Evolutionary conservation across 176 grass and related monocot genomes (phyloP), one percentile per base, ranked within the genome.

Genomic region (Leersia perrieri): DNA sequence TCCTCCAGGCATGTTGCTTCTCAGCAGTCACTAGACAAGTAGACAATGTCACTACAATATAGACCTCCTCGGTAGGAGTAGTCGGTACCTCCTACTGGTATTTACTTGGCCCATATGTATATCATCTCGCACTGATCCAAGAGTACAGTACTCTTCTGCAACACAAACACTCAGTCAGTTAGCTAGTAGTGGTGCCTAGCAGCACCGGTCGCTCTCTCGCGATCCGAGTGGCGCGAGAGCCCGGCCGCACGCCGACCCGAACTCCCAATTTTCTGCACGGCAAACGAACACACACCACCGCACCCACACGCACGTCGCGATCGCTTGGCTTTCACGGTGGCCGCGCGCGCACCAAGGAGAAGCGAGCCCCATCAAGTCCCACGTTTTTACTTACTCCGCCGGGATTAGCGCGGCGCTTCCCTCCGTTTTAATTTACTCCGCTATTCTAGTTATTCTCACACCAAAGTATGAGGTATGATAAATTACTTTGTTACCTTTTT

Each of bases 291-390:
- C 11, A 63, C 41, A 44, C 41, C 1, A 12, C 41, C 49, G 26
- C 7, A 9, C 20, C 38, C 41, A 3, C 30, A 3, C 30, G 14
- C 45, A 55, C 16, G 28, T 35, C 62, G 63, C 12, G 84, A 35
- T 87, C 77, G 61, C 77, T 86, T 86, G 70, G 7, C 1, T 66
- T 9, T 47, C 35, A 80, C 31, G 77, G 18, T 14, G 74, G 3
- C 11, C 16, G 3, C 65, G 66, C 15, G 22, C 66, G 28, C 9
- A 70, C 51, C 51, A 3, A 57, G 20, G 51, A 12, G 20, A n/a
- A 57, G 51, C 6, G 20, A 41, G 7, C n/a, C n/a, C n/a, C 33
- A 16, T 16, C 44, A 18, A 25, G 60, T 68, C 62, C 15, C 20
- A 11, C 15, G 11, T 47, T 26, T 42, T 42, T n/a, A n/a, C n/a